Evolutionary conservation across 176 grass and related monocot species (phyloP).

Genomic region (Ampelocalamus luodianensis): DNA sequence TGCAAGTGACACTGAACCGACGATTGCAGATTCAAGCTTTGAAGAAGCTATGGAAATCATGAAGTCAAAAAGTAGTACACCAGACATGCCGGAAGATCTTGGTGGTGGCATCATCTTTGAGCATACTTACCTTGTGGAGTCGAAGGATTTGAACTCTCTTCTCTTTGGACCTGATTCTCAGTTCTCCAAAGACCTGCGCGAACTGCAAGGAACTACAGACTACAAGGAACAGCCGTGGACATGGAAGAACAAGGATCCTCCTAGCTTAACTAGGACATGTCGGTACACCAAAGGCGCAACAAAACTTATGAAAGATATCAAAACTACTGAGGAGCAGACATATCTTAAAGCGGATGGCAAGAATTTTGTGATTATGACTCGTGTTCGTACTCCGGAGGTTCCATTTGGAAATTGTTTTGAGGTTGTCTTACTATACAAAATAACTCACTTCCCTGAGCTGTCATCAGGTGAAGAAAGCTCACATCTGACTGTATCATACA

Average conservation of each 20-base stretch:
- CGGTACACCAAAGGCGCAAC: constrained; percentile 66
- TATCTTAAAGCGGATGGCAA: constrained; percentile 80
- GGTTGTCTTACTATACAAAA: constrained; percentile 78
- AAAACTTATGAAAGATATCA: constrained; percentile 77
- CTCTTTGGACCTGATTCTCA: constrained; percentile 67
- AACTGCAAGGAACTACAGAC: constrained; percentile 53
- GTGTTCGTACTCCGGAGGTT: constrained; percentile 74
- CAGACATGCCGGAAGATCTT: constrained; percentile 63
- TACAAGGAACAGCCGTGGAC: constrained; percentile 75
- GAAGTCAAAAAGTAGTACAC: constrained; percentile 56
- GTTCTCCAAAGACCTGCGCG: constrained; percentile 63
- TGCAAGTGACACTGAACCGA: constrained; percentile 26
- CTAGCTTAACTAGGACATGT: constrained; percentile 62
- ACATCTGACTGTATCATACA: constrained; percentile 65
- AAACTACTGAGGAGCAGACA: constrained; percentile 75
- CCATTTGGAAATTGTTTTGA: constrained; percentile 88
- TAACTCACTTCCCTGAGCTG: constrained; percentile 55
- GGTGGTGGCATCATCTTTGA: constrained; percentile 58
- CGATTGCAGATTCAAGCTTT: constrained; percentile 55
- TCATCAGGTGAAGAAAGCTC: constrained; percentile 60
- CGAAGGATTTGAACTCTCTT: constrained; percentile 76
- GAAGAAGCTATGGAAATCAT: constrained; percentile 69
- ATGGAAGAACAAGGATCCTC: constrained; percentile 56
- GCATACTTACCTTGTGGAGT: constrained; percentile 60
- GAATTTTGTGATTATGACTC: constrained; percentile 59